A percentile compares a stretch with the other conserved stretches of the same genome.
These are phyloP conservation scores for Trametes polyzona DNA, from an alignment of 1,284 basidiomycete species.

Conservation along the genomic window DNA sequence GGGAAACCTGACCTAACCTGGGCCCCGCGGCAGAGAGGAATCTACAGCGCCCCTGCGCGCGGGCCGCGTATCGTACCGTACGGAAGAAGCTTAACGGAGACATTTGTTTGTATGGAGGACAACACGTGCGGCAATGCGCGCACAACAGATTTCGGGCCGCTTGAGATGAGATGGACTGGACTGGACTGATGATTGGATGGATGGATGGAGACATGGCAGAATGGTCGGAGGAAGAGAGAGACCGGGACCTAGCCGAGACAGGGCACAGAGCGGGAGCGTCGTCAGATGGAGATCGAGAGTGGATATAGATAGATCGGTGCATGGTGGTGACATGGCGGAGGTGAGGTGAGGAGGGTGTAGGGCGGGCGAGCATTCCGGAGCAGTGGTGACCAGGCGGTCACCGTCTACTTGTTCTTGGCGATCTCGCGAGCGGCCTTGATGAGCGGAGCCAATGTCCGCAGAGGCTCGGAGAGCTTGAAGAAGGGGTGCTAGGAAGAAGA, in stretches of 20 bases:
- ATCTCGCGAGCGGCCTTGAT: constrained; percentile 94
- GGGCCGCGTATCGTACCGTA: constrained; percentile 4
- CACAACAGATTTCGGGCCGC: constrained; percentile 5
- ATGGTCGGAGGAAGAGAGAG: neutral
- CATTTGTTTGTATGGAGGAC: constrained; percentile 14
- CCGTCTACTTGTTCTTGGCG: constrained; percentile 63
- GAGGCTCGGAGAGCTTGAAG: constrained; percentile 85
- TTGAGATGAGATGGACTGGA: no score
- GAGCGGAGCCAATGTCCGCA: constrained; percentile 85
- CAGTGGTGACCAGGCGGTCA: neutral
- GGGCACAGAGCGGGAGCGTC: constrained; percentile 10
- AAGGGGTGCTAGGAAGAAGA: constrained; percentile 71
- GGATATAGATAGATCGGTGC: constrained; percentile 33
- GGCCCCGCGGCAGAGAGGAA: no score
- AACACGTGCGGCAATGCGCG: constrained; percentile 14
- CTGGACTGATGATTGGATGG: no score
- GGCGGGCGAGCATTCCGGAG: neutral
- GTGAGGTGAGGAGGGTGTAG: constrained; percentile 7
- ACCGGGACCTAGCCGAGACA: constrained; percentile 15
- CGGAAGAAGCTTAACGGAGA: no score
- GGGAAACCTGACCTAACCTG: no score
- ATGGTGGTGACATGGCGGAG: no score
- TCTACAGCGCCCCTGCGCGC: constrained; percentile 14
- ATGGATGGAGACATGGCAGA: no score
- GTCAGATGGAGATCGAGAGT: constrained; percentile 19